Base-by-base conservation (phyloP, 2,329 filamentous ascomycete species). In the Passalora sequoiae region DNA sequence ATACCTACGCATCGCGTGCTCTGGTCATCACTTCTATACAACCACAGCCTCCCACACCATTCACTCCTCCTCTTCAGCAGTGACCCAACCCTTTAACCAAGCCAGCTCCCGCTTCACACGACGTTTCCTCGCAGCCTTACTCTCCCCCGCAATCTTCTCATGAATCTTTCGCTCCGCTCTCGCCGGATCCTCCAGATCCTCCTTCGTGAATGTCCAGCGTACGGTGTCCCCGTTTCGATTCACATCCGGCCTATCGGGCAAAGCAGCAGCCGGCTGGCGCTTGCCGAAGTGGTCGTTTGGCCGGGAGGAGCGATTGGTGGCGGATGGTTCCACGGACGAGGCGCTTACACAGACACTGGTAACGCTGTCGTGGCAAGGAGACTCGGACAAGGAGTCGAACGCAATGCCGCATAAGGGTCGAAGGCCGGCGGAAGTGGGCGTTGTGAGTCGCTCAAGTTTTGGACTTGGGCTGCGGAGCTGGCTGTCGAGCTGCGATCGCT, bases 101-200 rank as follows among this genome's bases (percentile, higher is more conserved):
- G 24, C 36, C 28, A 44, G 12, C 29, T 51, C 49, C 5, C 49
- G 35, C 12, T 28, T 31, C 10, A 51, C 33, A 10, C 49, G 28
- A 2, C 46, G 22, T 5, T 40, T 36, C 3, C 38, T 13, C 6
- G 46, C 46, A 21, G n/a, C 15, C 37, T 42, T 45, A 25, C 46
- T 49, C 43, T 51, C 49, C 17, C 46, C 40, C 6, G 36, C 29
- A 20, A 51, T 22, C 16, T 44, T 29, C 33, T 36, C 36, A 27
- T 39, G 24, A 17, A 49, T 51, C 19, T 38, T 17, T 4, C 29
- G 24, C 17, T 46, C 46, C 6, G 46, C 46, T 16, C 48, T 38
- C 28, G 30, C 13, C 15, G 43, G 25, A 37, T 35, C 22, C 10
- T 9, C 21, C 9, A 35, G 8, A 22, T 24, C 25, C 17, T 35